Conservation (phyloP, 2,329 filamentous ascomycete species). For the Cytospora paraplurivora region DNA sequence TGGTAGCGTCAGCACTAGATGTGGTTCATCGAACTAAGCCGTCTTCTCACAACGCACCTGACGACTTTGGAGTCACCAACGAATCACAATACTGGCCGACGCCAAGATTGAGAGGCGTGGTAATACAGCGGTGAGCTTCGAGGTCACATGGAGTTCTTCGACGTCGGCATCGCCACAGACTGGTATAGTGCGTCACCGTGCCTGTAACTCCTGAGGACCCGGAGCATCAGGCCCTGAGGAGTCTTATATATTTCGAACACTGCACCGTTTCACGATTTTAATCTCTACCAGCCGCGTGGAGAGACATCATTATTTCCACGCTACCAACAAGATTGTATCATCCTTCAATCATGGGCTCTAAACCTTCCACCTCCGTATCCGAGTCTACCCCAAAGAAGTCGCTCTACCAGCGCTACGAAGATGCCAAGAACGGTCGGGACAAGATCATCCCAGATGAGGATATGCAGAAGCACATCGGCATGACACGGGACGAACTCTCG, state of each 20-base stretch:
- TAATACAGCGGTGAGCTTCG: background rate
- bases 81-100: background rate
- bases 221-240: background rate
- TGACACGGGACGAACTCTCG: slow-evolving; percentile 19
- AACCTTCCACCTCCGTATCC: background rate
- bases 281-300: background rate
- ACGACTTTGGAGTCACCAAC: background rate
- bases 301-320: background rate
- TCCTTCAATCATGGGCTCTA: background rate
- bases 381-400: slow-evolving; percentile 24
- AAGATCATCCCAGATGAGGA: slow-evolving; percentile 32
- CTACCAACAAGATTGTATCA: background rate
- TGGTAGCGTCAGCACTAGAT: background rate
- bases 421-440: slow-evolving; percentile 31
- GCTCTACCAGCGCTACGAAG: slow-evolving; percentile 32
- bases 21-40: background rate
- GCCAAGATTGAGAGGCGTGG: background rate
- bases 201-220: background rate
- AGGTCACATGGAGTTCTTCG: background rate
- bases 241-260: background rate
- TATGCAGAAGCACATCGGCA: slow-evolving; percentile 27
- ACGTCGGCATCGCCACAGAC: background rate
- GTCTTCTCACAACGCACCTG: background rate
- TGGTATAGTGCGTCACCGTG: background rate
- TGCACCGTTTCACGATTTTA: background rate